Conservation (phyloP, 441 rosid species). For the Gossypium schwendimanii region DNA sequence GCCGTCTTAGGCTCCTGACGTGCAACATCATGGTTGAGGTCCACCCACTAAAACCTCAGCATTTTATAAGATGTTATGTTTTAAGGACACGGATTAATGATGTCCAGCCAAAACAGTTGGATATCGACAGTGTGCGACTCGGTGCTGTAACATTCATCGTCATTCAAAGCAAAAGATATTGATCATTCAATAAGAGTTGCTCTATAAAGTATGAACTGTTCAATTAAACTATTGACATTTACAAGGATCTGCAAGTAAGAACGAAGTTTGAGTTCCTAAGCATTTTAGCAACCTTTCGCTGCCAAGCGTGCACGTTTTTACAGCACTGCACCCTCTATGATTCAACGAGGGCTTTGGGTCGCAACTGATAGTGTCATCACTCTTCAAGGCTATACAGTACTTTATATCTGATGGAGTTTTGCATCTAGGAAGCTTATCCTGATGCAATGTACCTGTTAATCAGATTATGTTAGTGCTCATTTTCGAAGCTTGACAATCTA, state of each 20-base stretch:
- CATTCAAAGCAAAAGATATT: neutral
- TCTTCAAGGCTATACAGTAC: neutral
- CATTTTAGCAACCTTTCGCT: slow-evolving; percentile 4
- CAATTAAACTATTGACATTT: slow-evolving; percentile 22
- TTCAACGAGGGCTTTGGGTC: neutral
- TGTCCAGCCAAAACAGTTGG: neutral
- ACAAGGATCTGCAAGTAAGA: slow-evolving; percentile 18
- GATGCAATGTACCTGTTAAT: slow-evolving; percentile 1
- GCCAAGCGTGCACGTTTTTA: neutral
- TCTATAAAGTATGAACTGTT: neutral
- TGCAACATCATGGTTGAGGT: no score
- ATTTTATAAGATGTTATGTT: neutral
- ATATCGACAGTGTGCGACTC: neutral
- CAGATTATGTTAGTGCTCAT: slow-evolving; percentile 21
- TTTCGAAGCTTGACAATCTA: slow-evolving; percentile 71
- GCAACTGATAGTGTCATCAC: neutral
- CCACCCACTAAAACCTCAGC: no score
- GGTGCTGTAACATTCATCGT: no score
- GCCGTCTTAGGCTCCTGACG: no score
- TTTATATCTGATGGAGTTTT: neutral
- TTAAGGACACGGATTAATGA: neutral
- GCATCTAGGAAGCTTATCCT: slow-evolving; percentile 9
- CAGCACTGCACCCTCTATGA: neutral
- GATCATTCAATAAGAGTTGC: neutral
- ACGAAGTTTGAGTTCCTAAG: slow-evolving; percentile 4